These are phyloP conservation scores for Jamesozyma rosinii DNA, from an alignment of 805 yeast species.

Conservation along the genomic window DNA sequence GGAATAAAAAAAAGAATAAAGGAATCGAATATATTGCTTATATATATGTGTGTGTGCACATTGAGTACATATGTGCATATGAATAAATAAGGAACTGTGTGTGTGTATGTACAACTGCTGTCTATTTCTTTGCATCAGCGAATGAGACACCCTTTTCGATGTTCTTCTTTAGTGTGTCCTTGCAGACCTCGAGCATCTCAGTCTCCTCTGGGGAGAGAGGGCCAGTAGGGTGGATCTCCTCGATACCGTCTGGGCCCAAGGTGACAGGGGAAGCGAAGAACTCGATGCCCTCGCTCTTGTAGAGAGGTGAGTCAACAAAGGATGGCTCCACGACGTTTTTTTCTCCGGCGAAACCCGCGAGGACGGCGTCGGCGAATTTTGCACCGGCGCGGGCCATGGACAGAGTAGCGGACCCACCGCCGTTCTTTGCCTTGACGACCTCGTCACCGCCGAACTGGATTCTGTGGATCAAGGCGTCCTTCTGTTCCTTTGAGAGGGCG, in stretches of 20 bases:
- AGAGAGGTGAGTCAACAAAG: conserved; percentile 73
- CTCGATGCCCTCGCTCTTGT: conserved; percentile 81
- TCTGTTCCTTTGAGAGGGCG: conserved; percentile 47
- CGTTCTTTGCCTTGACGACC: conserved; percentile 87
- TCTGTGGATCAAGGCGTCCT: conserved; percentile 64
- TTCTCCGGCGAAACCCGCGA: conserved; percentile 57
- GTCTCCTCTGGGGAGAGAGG: conserved; percentile 68
- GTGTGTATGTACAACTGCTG: neutral
- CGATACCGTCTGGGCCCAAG: conserved; percentile 85
- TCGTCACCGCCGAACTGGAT: conserved; percentile 96
- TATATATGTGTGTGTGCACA: neutral
- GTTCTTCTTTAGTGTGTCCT: conserved; percentile 84
- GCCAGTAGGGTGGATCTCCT: conserved; percentile 72
- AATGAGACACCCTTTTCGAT: conserved; percentile 89
- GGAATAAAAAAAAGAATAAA: too few species aligned
- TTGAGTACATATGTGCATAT: neutral
- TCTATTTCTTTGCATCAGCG: conserved; percentile 32
- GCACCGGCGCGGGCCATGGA: conserved; percentile 93
- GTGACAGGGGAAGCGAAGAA: conserved; percentile 94
- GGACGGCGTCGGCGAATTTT: conserved; percentile 56
- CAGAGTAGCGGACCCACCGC: conserved; percentile 88
- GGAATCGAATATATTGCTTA: too few species aligned
- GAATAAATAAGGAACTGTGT: too few species aligned
- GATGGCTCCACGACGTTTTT: conserved; percentile 57
- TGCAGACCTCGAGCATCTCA: conserved; percentile 70